Evolutionary conservation across 2,329 filamentous ascomycete species (phyloP).

Genomic region (Ophiocordyceps australis): DNA sequence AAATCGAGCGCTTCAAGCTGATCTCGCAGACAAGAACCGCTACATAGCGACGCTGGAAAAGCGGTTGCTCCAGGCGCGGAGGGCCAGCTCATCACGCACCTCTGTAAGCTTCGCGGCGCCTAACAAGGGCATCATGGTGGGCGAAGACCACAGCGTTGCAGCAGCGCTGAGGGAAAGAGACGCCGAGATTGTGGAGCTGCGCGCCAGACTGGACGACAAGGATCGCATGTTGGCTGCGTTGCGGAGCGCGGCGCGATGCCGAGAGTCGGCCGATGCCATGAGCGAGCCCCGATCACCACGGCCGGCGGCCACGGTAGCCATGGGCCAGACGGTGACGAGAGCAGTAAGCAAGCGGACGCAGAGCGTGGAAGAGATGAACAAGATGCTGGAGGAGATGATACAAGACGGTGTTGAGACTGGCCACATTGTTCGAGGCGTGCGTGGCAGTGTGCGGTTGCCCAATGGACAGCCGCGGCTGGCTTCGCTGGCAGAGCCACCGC

Average conservation of each 20-base stretch:
- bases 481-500: constrained; percentile 13
- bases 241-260: constrained; percentile 66
- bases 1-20: constrained; percentile 81
- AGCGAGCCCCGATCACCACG: constrained; percentile 13
- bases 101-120: constrained; percentile 51
- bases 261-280: constrained; percentile 54
- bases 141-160: constrained; percentile 61
- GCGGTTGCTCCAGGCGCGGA: constrained; percentile 71
- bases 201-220: constrained; percentile 80
- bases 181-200: constrained; percentile 78
- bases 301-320: constrained; percentile 4
- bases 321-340: constrained; percentile 8
- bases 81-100: constrained; percentile 76
- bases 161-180: constrained; percentile 73
- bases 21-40: constrained; percentile 88
- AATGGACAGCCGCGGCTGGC: constrained; percentile 23
- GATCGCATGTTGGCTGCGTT: constrained; percentile 84
- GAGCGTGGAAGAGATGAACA: constrained; percentile 83
- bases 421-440: constrained; percentile 45
- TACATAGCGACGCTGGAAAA: constrained; percentile 93
- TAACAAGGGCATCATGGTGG: constrained; percentile 47
- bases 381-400: constrained; percentile 92
- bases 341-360: constrained; percentile 34
- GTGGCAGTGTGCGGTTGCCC: constrained; percentile 48
- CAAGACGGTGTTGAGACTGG: constrained; percentile 69